phyloP scores from a whole-genome alignment of 257 asterid species.

The Pogostemon cablin region DNA sequence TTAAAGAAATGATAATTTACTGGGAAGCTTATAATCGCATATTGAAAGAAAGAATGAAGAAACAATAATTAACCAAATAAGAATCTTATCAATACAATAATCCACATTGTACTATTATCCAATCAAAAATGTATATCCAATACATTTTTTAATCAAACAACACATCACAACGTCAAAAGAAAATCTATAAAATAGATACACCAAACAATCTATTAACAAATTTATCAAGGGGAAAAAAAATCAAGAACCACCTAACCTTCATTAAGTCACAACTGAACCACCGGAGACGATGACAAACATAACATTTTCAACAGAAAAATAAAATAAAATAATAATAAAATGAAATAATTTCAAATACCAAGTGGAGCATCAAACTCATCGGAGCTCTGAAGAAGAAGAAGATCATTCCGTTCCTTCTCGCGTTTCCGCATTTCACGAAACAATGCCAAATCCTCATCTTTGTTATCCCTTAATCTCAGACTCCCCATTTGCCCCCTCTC shows the following conservation, averaged over 20 bases:
- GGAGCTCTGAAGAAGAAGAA: conserved; percentile 65
- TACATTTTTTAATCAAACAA: conserved; percentile 29
- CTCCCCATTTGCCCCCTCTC: conserved; percentile 69
- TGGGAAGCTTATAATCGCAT: conserved; percentile 8
- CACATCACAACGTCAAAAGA: conserved; percentile 28
- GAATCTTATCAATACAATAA: conserved; percentile 22
- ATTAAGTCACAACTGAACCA: conserved; percentile 21
- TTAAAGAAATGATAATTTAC: conserved; percentile 1
- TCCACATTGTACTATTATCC: conserved; percentile 16
- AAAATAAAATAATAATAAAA: background rate
- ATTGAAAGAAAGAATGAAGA: background rate
- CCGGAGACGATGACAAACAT: background rate
- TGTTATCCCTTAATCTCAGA: conserved; percentile 65
- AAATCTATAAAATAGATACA: conserved; percentile 43
- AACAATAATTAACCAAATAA: conserved; percentile 18
- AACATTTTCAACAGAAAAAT: conserved; percentile 1
- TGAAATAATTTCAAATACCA: conserved; percentile 44
- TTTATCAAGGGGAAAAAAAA: background rate
- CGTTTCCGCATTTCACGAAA: conserved; percentile 90
- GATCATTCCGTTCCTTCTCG: conserved; percentile 76
- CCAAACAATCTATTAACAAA: conserved; percentile 32
- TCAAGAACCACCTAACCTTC: conserved; percentile 33
- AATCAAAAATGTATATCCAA: conserved; percentile 23
- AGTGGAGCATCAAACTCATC: conserved; percentile 82
- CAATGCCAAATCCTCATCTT: conserved; percentile 86